Evolutionary conservation across 768 basidiomycete genomes (phyloP), one percentile per base, ranked within the genome.

Genomic region (Leccinum disarticulatum): DNA sequence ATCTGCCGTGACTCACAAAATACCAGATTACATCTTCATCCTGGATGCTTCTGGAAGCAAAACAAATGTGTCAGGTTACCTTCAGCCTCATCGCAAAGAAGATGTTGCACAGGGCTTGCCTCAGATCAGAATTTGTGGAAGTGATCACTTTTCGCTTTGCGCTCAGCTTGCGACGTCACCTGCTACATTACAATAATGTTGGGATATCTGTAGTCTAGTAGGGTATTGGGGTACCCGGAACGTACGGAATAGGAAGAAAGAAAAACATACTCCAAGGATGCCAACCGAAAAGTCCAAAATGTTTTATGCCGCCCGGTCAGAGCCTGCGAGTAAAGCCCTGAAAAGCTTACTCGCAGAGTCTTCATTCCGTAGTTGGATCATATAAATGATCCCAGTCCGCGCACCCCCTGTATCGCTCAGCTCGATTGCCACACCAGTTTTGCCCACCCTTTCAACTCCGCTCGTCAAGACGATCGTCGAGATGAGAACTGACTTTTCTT

Each of bases 361-460:
- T 77, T 98, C 96, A 72, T 91, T 95, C 64, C 93, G 87, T 50
- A 95, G 75, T 76, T 98, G 95, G 56, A 98, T 87, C 97, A 99
- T 97, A 74, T 99, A 97, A 57, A 98, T 79, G 70, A 98, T 86
- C 27, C 96, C 97, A 14, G 95, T 95, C 60, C 96, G 84, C 52
- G 84, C 74, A n/a, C 97, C 97, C 58, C 87, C 81, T 1, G 73
- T 64, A 77, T 95, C 92, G 73, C 92, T 95, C 54, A 99, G 77
- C 74, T 98, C 96, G 62, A 99, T 88, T 49, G 97, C 97, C 43
- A 99, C 89, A 14, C 97, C 97, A 3, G 96, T 98, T 77, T 96
- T 98, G 22, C 93, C 97, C n/a, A 99, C 96, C 50, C 96, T 82
- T 76, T 99, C 97, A 28, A 98, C 96, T 8, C 95, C 97, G 72